A percentile compares a stretch with the other conserved stretches of the same genome.
Conservation (phyloP, 2,329 filamentous ascomycete species). For the Penicillium sp. region DNA sequence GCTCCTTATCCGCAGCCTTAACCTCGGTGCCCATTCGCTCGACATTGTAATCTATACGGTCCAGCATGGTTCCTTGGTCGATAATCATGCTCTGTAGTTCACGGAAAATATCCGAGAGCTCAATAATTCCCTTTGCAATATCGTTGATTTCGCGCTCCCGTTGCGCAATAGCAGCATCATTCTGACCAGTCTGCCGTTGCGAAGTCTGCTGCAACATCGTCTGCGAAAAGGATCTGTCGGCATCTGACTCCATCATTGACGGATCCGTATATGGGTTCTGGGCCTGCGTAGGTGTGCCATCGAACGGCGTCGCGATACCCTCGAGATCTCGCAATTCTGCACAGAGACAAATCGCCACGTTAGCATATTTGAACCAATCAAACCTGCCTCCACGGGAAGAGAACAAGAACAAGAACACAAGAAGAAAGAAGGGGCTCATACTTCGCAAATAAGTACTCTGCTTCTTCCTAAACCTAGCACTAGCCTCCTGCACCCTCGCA, state of each 20-base stretch:
- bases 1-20: constrained; percentile 87
- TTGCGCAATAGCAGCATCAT: constrained; percentile 83
- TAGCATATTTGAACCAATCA: constrained; percentile 10
- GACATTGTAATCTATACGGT: constrained; percentile 97
- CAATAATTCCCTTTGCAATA: constrained; percentile 97
- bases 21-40: constrained; percentile 93
- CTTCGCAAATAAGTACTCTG: constrained; percentile 95
- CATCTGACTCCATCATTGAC: constrained; percentile 87
- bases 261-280: constrained; percentile 75
- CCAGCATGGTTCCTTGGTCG: constrained; percentile 84
- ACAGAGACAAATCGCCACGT: not conserved
- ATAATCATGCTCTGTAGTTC: constrained; percentile 96
- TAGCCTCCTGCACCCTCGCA: constrained; percentile 83
- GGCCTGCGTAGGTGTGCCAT: constrained; percentile 51
- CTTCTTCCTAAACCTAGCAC: constrained; percentile 91
- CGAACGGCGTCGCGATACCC: constrained; percentile 57
- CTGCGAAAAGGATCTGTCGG: constrained; percentile 88
- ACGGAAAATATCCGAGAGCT: constrained; percentile 93
- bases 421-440: constrained; percentile 43
- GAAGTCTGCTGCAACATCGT: constrained; percentile 78
- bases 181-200: constrained; percentile 57
- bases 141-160: constrained; percentile 96
- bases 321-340: constrained; percentile 73
- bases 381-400: not conserved
- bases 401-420: not conserved